These are phyloP conservation scores for Forsythia viridissima DNA, from an alignment of 257 asterid genomes.

Conservation along the genomic window DNA sequence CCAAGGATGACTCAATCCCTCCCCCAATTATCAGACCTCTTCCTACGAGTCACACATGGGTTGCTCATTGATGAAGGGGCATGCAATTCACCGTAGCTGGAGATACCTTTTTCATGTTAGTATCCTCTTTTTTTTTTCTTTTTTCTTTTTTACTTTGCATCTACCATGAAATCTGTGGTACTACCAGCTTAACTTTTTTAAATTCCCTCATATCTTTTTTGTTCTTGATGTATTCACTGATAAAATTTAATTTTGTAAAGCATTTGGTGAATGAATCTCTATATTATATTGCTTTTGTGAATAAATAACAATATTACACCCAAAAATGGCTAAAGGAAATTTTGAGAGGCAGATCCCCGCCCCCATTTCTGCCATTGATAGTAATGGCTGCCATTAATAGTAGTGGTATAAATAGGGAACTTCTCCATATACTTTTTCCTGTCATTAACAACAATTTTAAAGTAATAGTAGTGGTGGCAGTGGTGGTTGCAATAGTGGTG, in stretches of 20 bases:
- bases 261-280: not conserved
- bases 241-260: not conserved
- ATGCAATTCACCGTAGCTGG: constrained; percentile 96
- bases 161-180: constrained; percentile 1
- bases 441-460: too few relatives aligned
- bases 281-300: not conserved
- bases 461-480: too few relatives aligned
- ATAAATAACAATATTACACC: constrained; percentile 21
- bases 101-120: constrained; percentile 50
- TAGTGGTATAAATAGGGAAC: too few relatives aligned
- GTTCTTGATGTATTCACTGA: not conserved
- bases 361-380: too few relatives aligned
- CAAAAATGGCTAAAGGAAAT: too few relatives aligned
- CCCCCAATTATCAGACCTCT: constrained; percentile 92
- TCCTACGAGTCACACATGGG: constrained; percentile 96
- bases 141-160: constrained; percentile 4
- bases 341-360: too few relatives aligned
- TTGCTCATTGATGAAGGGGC: constrained; percentile 99
- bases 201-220: not conserved
- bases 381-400: too few relatives aligned
- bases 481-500: too few relatives aligned
- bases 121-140: too few relatives aligned
- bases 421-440: too few relatives aligned
- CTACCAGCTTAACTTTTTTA: constrained; percentile 10
- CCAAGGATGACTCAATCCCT: too few relatives aligned